Conservation (phyloP, 2,329 filamentous ascomycete genomes). For the Rachicladosporium sp. region DNA sequence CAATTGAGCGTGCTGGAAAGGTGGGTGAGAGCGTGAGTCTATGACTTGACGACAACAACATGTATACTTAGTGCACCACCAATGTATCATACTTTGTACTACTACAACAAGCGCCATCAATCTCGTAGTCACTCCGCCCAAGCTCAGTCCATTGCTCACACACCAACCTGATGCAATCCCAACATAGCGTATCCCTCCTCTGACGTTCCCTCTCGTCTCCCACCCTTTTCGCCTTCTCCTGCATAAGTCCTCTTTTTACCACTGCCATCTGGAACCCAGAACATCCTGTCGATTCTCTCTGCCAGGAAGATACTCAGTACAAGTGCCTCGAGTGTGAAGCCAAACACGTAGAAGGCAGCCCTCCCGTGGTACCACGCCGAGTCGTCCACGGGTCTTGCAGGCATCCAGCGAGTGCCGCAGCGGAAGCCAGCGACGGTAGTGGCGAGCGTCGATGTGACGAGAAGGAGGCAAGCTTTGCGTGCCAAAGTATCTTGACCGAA, state of each 20-base stretch:
- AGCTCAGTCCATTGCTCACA: no score
- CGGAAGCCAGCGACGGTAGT: constrained; percentile 16
- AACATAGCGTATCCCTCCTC: no score
- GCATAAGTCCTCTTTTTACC: constrained; percentile 8
- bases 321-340: constrained; percentile 19
- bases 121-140: no score
- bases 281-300: constrained; percentile 15
- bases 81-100: no score
- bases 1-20: no score
- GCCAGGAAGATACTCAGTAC: constrained; percentile 17
- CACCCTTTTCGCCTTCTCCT: no score
- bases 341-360: constrained; percentile 19
- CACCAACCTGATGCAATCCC: no score
- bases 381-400: constrained; percentile 11
- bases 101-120: no score
- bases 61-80: no score
- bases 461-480: constrained; percentile 12
- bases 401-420: constrained; percentile 16
- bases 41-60: no score
- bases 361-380: constrained; percentile 21
- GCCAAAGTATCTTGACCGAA: constrained; percentile 6
- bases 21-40: no score
- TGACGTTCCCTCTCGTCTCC: no score
- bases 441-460: constrained; percentile 9
- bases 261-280: constrained; percentile 19